Conservation (phyloP, 1,139 yeast species). For the Nakaseomyces bracarensis region DNA sequence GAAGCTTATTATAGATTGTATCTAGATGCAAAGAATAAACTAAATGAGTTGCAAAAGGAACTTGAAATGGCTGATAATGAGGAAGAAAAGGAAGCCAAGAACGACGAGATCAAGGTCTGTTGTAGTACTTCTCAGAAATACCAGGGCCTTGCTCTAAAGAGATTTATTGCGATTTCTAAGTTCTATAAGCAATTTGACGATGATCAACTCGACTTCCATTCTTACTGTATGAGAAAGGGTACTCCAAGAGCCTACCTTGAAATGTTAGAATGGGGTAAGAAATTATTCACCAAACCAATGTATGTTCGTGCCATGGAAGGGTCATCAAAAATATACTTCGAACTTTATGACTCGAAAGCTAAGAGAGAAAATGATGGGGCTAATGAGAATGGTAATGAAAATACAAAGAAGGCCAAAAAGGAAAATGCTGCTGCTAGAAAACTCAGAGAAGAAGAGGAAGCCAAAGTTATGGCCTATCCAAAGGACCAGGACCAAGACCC, state of each 20-base stretch:
- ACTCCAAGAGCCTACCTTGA: slow-evolving; percentile 77
- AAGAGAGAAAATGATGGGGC: slow-evolving; percentile 19
- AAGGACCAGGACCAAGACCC: slow-evolving; percentile 37
- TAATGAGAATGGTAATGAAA: slow-evolving; percentile 14
- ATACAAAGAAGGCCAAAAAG: slow-evolving; percentile 35
- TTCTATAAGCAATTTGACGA: slow-evolving; percentile 62
- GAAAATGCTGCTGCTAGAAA: slow-evolving; percentile 35
- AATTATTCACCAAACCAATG: slow-evolving; percentile 58
- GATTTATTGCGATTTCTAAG: slow-evolving; percentile 60
- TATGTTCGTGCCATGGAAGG: slow-evolving; percentile 65
- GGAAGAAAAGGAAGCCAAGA: slow-evolving; percentile 16
- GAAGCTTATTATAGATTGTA: slow-evolving; percentile 58
- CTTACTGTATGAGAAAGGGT: slow-evolving; percentile 84
- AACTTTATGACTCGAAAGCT: slow-evolving; percentile 32
- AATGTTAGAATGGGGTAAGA: slow-evolving; percentile 75
- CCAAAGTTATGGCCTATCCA: slow-evolving; percentile 31
- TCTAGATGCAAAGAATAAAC: slow-evolving; percentile 26
- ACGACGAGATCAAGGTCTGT: slow-evolving; percentile 17
- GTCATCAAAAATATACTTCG: slow-evolving; percentile 50
- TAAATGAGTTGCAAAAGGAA: slow-evolving; percentile 30
- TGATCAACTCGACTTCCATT: slow-evolving; percentile 93
- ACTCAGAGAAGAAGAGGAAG: slow-evolving; percentile 35
- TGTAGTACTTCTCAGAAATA: slow-evolving; percentile 32
- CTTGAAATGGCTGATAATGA: slow-evolving; percentile 14
- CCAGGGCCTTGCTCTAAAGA: slow-evolving; percentile 70